A percentile compares a stretch with the other conserved stretches of the same genome.
These are phyloP conservation scores for Carallia pectinifolia DNA, from an alignment of 345 rosid species.

Conservation along the genomic window DNA sequence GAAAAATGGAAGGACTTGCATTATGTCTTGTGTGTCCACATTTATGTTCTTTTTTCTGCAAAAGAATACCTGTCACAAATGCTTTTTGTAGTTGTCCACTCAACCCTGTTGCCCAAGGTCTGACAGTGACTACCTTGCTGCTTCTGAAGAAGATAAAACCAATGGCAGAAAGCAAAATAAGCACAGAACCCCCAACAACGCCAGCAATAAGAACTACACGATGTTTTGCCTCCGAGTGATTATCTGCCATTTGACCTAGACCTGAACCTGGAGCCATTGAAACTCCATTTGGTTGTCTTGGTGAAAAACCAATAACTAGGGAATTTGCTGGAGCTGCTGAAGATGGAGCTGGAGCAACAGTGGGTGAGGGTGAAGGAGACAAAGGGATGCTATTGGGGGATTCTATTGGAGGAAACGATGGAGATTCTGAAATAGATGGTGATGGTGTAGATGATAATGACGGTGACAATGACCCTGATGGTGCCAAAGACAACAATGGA, in stretches of 20 bases:
- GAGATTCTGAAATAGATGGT: conserved; percentile 33
- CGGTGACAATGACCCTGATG: conserved; percentile 22
- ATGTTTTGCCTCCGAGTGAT: conserved; percentile 26
- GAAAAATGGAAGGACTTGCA: not conserved
- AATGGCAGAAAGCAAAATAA: conserved; percentile 37
- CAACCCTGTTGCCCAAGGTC: conserved; percentile 85
- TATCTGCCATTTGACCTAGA: conserved; percentile 21
- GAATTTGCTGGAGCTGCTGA: conserved; percentile 16
- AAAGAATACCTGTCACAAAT: conserved; percentile 60
- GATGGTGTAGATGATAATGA: conserved; percentile 24
- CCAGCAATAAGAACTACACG: conserved; percentile 34
- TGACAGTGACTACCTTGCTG: conserved; percentile 69
- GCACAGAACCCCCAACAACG: conserved; percentile 41
- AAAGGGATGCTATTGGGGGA: conserved; percentile 25
- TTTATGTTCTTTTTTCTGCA: not conserved
- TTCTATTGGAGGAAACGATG: conserved; percentile 30
- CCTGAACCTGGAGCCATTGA: conserved; percentile 34
- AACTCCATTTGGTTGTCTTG: conserved; percentile 14
- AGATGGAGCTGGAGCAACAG: conserved; percentile 23
- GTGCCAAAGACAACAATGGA: conserved; percentile 19
- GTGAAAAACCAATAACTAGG: conserved; percentile 15
- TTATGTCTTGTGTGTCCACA: not conserved
- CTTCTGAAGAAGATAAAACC: conserved; percentile 44
- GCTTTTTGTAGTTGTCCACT: conserved; percentile 89
- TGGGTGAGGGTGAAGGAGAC: conserved; percentile 40